Evolutionary conservation across 805 yeast genomes (phyloP).

Genomic region (Hanseniaspora lindneri): DNA sequence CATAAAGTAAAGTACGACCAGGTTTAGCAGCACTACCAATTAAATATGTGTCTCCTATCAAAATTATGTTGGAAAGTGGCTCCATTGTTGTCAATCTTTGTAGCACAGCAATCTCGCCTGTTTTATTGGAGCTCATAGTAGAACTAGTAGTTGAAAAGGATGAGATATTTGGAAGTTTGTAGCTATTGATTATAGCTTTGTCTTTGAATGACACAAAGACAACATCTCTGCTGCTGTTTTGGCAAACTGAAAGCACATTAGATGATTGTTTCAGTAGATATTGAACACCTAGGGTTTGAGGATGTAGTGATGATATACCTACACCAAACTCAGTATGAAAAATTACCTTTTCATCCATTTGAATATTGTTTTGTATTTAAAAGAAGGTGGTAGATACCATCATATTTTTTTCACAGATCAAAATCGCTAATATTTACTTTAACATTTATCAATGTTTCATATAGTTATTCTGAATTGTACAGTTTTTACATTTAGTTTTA

Average conservation of each 20-base stretch:
- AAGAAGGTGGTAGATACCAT: not conserved
- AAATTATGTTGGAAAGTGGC: slow-evolving; percentile 34
- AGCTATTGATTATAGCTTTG: slow-evolving; percentile 66
- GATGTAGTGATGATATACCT: slow-evolving; percentile 14
- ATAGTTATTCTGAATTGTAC: too few relatives aligned
- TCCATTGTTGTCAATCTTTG: slow-evolving; percentile 82
- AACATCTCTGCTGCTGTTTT: not conserved
- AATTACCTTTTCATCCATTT: slow-evolving; percentile 15
- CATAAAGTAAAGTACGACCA: slow-evolving; percentile 49
- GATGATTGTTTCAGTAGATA: slow-evolving; percentile 12
- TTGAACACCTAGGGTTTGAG: slow-evolving; percentile 14
- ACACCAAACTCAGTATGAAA: slow-evolving; percentile 15
- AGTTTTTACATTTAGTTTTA: too few relatives aligned
- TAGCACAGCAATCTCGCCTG: slow-evolving; percentile 41
- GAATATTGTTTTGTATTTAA: not conserved
- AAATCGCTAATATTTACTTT: too few relatives aligned
- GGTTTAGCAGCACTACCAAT: slow-evolving; percentile 47
- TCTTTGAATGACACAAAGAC: slow-evolving; percentile 18
- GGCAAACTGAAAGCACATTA: not conserved
- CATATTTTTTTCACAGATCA: not conserved
- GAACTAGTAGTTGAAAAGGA: not conserved
- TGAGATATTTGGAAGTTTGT: slow-evolving; percentile 50
- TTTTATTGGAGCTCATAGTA: not conserved
- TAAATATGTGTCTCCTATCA: slow-evolving; percentile 35
- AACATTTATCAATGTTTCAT: too few relatives aligned